phyloP scores from a whole-genome alignment of 2,329 filamentous ascomycete species.

The Apiospora aurea region DNA sequence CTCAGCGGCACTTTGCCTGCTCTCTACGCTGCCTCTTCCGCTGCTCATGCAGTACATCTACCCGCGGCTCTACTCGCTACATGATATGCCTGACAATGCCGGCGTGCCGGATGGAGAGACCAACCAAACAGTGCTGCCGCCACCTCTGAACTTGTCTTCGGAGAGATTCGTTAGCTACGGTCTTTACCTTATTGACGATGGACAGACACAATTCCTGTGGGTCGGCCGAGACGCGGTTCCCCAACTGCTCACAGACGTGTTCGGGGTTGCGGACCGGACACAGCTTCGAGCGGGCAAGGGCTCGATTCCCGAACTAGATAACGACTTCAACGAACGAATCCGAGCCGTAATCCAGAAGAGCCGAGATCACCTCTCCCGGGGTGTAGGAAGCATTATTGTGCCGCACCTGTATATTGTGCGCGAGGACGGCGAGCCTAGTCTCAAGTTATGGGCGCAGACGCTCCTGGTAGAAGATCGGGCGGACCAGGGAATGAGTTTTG shows the following conservation, averaged over 20 bases:
- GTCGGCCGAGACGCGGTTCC: slow-evolving; percentile 91
- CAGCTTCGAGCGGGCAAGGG: slow-evolving; percentile 92
- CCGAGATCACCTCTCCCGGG: slow-evolving; percentile 82
- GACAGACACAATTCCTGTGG: slow-evolving; percentile 98
- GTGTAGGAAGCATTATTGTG: slow-evolving; percentile 90
- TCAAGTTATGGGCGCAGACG: slow-evolving; percentile 97
- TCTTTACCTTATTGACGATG: slow-evolving; percentile 95
- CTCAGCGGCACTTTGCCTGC: slow-evolving; percentile 87
- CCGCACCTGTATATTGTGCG: slow-evolving; percentile 93
- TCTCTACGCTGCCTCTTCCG: slow-evolving; percentile 92
- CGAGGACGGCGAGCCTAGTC: slow-evolving; percentile 92
- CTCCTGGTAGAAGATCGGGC: slow-evolving; percentile 93
- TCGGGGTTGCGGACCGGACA: slow-evolving; percentile 82
- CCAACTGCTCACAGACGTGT: slow-evolving; percentile 87
- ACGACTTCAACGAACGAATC: slow-evolving; percentile 95
- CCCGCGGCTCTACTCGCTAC: slow-evolving; percentile 82
- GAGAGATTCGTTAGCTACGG: slow-evolving; percentile 88
- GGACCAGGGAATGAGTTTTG: slow-evolving; percentile 90
- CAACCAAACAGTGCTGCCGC: slow-evolving; percentile 88
- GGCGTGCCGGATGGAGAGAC: slow-evolving; percentile 86
- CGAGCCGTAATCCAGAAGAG: slow-evolving; percentile 92
- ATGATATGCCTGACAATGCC: slow-evolving; percentile 96
- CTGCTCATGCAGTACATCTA: slow-evolving; percentile 94
- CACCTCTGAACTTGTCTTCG: slow-evolving; percentile 84
- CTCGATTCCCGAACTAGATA: slow-evolving; percentile 84